Conservation (phyloP, 106 monocot genomes). For the Apostasia ramifera region DNA sequence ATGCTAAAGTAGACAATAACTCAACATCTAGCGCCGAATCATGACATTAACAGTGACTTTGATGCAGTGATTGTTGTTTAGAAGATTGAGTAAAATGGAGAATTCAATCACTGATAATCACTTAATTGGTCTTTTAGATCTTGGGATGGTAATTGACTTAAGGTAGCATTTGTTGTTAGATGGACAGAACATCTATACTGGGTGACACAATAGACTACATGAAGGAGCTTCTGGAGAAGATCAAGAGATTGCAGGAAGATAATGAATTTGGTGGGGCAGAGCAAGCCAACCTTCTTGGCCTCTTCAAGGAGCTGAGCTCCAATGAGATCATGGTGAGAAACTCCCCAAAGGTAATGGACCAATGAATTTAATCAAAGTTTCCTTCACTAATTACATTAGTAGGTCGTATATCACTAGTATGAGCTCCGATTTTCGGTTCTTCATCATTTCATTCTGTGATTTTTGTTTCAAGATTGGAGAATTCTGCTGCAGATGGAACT, state of each 20-base stretch:
- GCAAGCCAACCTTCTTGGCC: conserved; percentile 35
- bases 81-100: too few species aligned
- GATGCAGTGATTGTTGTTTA: neutral
- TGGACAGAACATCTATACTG: conserved; percentile 95
- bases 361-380: too few species aligned
- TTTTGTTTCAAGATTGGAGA: too few species aligned
- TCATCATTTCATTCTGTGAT: too few species aligned
- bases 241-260: conserved; percentile 76
- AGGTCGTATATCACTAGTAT: too few species aligned
- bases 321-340: conserved; percentile 67
- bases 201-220: conserved; percentile 99
- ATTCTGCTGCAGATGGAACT: too few species aligned
- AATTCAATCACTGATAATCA: neutral
- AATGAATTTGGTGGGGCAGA: conserved; percentile 36
- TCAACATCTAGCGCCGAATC: too few species aligned
- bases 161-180: conserved; percentile 25
- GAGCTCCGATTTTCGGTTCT: too few species aligned
- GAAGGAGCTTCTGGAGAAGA: conserved; percentile 93
- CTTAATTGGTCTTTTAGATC: neutral
- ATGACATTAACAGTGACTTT: neutral
- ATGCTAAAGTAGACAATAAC: too few species aligned
- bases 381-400: too few species aligned
- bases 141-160: neutral
- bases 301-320: conserved; percentile 59
- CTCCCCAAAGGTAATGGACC: conserved; percentile 61